phyloP scores from a whole-genome alignment of 2,329 filamentous ascomycete genomes.

The Colletotrichum destructivum region DNA sequence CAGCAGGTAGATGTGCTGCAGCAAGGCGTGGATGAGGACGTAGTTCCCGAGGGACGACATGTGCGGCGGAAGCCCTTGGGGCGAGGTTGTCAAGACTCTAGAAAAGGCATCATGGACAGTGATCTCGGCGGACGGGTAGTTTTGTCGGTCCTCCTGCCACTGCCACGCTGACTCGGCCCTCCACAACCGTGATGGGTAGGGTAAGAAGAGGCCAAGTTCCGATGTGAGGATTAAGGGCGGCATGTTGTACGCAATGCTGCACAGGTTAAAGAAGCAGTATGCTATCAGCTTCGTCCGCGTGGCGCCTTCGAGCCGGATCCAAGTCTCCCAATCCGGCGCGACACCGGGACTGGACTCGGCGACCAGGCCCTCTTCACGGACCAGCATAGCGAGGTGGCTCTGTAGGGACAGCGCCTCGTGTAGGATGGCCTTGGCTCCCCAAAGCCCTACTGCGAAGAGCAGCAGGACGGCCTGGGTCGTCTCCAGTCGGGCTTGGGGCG shows the following conservation, averaged over 20 bases:
- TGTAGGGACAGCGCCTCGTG: slow-evolving; percentile 73
- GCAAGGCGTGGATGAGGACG: slow-evolving; percentile 78
- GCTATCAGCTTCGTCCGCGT: slow-evolving; percentile 73
- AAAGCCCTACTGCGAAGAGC: slow-evolving; percentile 72
- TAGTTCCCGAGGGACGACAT: slow-evolving; percentile 78
- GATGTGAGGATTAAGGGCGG: slow-evolving; percentile 71
- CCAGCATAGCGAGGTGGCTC: slow-evolving; percentile 70
- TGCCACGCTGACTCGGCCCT: slow-evolving; percentile 71
- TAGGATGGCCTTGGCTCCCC: slow-evolving; percentile 73
- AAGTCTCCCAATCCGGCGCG: slow-evolving; percentile 70
- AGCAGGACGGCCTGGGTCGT: slow-evolving; percentile 76
- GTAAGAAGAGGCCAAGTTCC: slow-evolving; percentile 70
- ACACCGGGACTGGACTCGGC: slow-evolving; percentile 63
- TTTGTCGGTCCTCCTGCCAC: slow-evolving; percentile 71
- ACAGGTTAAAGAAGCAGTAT: slow-evolving; percentile 75
- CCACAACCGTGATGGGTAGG: slow-evolving; percentile 70
- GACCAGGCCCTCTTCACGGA: slow-evolving; percentile 71
- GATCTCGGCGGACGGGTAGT: slow-evolving; percentile 65
- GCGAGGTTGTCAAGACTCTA: slow-evolving; percentile 67
- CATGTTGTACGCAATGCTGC: slow-evolving; percentile 74
- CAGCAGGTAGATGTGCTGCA: slow-evolving; percentile 80
- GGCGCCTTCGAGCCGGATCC: slow-evolving; percentile 70
- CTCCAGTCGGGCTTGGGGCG: slow-evolving; percentile 72
- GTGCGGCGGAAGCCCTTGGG: slow-evolving; percentile 63
- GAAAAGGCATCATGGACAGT: slow-evolving; percentile 71